A percentile compares a stretch with the other conserved stretches of the same genome.
Conservation (phyloP, 1,139 yeast genomes). For the Debaryomycetaceae sp. region DNA sequence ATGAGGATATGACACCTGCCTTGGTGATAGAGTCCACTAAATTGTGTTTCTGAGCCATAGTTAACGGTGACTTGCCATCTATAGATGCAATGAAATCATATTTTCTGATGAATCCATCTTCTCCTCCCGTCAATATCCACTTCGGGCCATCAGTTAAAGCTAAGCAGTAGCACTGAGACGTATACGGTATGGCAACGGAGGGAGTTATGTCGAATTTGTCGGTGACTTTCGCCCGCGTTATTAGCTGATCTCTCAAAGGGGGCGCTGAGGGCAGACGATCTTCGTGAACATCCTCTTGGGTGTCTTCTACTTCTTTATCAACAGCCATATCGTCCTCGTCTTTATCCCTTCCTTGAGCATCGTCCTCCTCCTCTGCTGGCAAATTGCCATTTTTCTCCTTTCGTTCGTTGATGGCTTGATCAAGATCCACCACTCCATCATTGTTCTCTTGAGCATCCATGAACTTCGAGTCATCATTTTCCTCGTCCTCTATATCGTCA, state of each 20-base stretch:
- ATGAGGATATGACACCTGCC: slow-evolving; percentile 78
- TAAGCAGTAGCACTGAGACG: slow-evolving; percentile 69
- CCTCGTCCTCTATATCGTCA: slow-evolving; percentile 21
- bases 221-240: slow-evolving; percentile 43
- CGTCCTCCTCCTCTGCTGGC: slow-evolving; percentile 1
- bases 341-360: slow-evolving; percentile 2
- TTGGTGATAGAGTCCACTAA: slow-evolving; percentile 80
- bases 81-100: slow-evolving; percentile 83
- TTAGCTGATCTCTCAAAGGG: slow-evolving; percentile 34
- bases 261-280: slow-evolving; percentile 1
- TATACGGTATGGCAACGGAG: slow-evolving; percentile 68
- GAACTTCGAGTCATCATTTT: slow-evolving; percentile 15
- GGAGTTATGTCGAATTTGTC: slow-evolving; percentile 59
- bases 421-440: slow-evolving; percentile 3
- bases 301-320: background rate
- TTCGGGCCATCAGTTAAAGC: slow-evolving; percentile 80
- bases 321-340: slow-evolving; percentile 3
- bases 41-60: slow-evolving; percentile 89
- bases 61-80: slow-evolving; percentile 85
- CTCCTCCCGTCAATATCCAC: slow-evolving; percentile 93
- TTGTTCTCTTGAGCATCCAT: slow-evolving; percentile 6
- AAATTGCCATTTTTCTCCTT: slow-evolving; percentile 7
- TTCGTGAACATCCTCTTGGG: background rate
- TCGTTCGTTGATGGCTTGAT: slow-evolving; percentile 8
- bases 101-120: slow-evolving; percentile 89